These are phyloP conservation scores for Mycosphaerelloides madeirae DNA, from an alignment of 2,329 filamentous ascomycete species.

Conservation along the genomic window DNA sequence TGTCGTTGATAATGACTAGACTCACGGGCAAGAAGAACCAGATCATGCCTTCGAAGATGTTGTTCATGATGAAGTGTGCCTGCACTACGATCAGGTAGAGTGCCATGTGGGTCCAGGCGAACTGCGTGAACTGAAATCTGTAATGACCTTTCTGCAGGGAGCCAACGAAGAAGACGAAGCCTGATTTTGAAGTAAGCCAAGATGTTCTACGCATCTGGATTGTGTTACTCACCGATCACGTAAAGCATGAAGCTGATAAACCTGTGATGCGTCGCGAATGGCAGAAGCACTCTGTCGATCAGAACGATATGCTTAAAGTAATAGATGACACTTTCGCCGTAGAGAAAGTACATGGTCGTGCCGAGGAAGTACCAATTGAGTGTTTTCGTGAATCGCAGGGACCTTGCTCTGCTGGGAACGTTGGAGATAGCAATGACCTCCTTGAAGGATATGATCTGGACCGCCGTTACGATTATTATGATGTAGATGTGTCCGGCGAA, in stretches of 20 bases:
- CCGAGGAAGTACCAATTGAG: conserved; percentile 99
- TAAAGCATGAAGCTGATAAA: conserved; percentile 99
- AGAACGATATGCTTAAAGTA: conserved; percentile 99
- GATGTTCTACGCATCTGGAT: background rate
- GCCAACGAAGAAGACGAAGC: conserved; percentile 96
- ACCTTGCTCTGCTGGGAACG: conserved; percentile 84
- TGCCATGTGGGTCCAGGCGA: conserved; percentile 99
- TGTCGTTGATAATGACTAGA: conserved; percentile 97
- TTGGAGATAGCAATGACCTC: conserved; percentile 98
- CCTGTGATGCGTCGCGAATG: conserved; percentile 91
- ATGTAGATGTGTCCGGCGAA: conserved; percentile 98
- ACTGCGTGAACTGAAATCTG: conserved; percentile 98
- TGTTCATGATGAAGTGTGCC: conserved; percentile 99
- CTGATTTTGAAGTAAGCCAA: conserved; percentile 41
- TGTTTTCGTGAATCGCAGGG: conserved; percentile 88
- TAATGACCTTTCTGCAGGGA: conserved; percentile 94
- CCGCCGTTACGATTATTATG: conserved; percentile 82
- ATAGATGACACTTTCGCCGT: conserved; percentile 98
- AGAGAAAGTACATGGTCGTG: conserved; percentile 99
- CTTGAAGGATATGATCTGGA: conserved; percentile 98
- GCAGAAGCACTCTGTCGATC: conserved; percentile 86
- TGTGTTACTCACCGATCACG: conserved; percentile 72
- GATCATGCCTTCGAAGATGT: conserved; percentile 98
- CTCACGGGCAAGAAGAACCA: conserved; percentile 98
- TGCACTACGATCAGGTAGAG: conserved; percentile 96